phyloP scores from a whole-genome alignment of 2,329 filamentous ascomycete genomes.

The Ophiostoma ips region DNA sequence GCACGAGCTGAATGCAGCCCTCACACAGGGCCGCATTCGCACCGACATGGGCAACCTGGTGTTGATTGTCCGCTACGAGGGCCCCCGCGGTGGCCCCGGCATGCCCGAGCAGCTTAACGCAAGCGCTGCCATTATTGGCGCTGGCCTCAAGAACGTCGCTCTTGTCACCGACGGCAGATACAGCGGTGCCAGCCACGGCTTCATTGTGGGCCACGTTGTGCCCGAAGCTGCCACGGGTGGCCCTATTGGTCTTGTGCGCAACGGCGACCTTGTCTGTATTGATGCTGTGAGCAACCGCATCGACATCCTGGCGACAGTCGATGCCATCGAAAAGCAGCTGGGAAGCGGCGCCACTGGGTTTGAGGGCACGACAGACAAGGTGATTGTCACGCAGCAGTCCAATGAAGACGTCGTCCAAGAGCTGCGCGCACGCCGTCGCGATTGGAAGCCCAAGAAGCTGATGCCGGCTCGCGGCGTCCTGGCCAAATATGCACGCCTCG shows the following conservation, averaged over 20 bases:
- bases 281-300: slow-evolving; percentile 72
- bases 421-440: slow-evolving; percentile 41
- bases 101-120: slow-evolving; percentile 94
- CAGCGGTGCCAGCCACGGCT: slow-evolving; percentile 75
- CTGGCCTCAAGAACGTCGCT: slow-evolving; percentile 72
- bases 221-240: slow-evolving; percentile 84
- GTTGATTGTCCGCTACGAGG: slow-evolving; percentile 83
- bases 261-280: slow-evolving; percentile 77
- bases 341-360: slow-evolving; percentile 24
- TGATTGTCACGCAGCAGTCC: slow-evolving; percentile 9
- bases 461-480: slow-evolving; percentile 69
- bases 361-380: background rate
- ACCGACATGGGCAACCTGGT: slow-evolving; percentile 60
- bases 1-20: slow-evolving; percentile 57
- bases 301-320: slow-evolving; percentile 38
- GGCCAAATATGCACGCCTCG: slow-evolving; percentile 79
- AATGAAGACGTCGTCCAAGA: slow-evolving; percentile 30
- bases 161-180: slow-evolving; percentile 89
- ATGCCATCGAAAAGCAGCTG: slow-evolving; percentile 17
- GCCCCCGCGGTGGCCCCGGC: slow-evolving; percentile 81
- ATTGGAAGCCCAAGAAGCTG: slow-evolving; percentile 54
- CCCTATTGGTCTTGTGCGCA: slow-evolving; percentile 66
- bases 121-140: slow-evolving; percentile 83
- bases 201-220: slow-evolving; percentile 86
- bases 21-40: slow-evolving; percentile 44